A percentile compares a stretch with the other conserved stretches of the same genome.
Evolutionary conservation across 2,329 filamentous ascomycete species (phyloP).

Genomic region (Monilinia fructicola): DNA sequence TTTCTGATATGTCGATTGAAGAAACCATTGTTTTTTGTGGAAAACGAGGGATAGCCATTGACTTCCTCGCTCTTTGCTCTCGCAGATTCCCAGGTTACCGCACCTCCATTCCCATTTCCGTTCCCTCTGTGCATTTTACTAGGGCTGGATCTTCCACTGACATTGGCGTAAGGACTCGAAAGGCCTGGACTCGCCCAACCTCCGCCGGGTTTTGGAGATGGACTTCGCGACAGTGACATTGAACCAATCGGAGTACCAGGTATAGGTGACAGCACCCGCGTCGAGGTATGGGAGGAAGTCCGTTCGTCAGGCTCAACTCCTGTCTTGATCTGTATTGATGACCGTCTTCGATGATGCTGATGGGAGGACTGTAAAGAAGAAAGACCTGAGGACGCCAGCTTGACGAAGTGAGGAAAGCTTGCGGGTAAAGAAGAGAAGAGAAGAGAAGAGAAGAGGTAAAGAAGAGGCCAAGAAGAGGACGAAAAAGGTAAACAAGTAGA

Average conservation of each 20-base stretch:
- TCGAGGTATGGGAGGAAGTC: slow-evolving; percentile 24
- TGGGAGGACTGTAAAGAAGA: slow-evolving; percentile 20
- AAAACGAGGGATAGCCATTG: slow-evolving; percentile 75
- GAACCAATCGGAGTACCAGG: slow-evolving; percentile 53
- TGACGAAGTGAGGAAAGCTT: slow-evolving; percentile 6
- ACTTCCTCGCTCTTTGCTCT: slow-evolving; percentile 74
- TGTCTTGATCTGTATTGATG: slow-evolving; percentile 26
- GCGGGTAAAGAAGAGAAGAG: neutral
- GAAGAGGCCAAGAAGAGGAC: too few relatives aligned
- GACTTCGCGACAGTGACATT: slow-evolving; percentile 87
- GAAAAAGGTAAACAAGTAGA: too few relatives aligned
- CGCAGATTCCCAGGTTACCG: slow-evolving; percentile 78
- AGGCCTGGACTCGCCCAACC: slow-evolving; percentile 86
- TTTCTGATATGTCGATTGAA: slow-evolving; percentile 81
- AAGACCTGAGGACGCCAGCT: slow-evolving; percentile 24
- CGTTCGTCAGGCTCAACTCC: slow-evolving; percentile 19
- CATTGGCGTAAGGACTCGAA: slow-evolving; percentile 57
- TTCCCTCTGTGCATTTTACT: slow-evolving; percentile 47
- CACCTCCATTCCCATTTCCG: slow-evolving; percentile 53
- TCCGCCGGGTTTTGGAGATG: slow-evolving; percentile 78
- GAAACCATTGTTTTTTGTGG: slow-evolving; percentile 80
- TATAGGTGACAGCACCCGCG: slow-evolving; percentile 36
- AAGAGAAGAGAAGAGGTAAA: too few relatives aligned
- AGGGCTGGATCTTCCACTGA: slow-evolving; percentile 69
- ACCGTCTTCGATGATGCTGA: slow-evolving; percentile 24